A percentile compares a stretch with the other conserved stretches of the same genome.
These are phyloP conservation scores for Nakaseomyces kungkrabaensis DNA, from an alignment of 1,139 yeast genomes.

Conservation along the genomic window DNA sequence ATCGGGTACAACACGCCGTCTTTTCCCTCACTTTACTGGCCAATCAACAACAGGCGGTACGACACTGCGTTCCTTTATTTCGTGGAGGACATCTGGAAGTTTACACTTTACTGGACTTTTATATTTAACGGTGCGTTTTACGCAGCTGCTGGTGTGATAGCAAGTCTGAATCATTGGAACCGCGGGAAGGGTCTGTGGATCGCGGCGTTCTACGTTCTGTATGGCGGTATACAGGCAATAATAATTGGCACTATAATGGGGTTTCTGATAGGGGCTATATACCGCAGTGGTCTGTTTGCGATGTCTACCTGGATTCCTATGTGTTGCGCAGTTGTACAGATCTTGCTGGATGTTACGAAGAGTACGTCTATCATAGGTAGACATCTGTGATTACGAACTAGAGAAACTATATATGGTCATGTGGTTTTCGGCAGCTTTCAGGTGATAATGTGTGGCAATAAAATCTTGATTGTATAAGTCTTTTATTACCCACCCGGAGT, in stretches of 20 bases:
- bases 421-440: no score
- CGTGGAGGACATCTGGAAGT: slow-evolving; percentile 69
- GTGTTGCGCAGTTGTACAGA: slow-evolving; percentile 61
- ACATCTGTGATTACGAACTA: neutral
- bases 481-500: no score
- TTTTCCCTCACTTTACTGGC: slow-evolving; percentile 80
- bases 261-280: slow-evolving; percentile 53
- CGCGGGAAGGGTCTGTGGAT: slow-evolving; percentile 36
- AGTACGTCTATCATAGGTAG: slow-evolving; percentile 47
- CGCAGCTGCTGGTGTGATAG: slow-evolving; percentile 53
- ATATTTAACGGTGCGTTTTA: slow-evolving; percentile 59
- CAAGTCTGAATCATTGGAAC: slow-evolving; percentile 43
- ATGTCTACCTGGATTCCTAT: slow-evolving; percentile 95
- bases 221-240: slow-evolving; percentile 58
- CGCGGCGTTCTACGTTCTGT: slow-evolving; percentile 36
- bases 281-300: slow-evolving; percentile 64
- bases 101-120: slow-evolving; percentile 74
- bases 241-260: slow-evolving; percentile 71
- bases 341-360: slow-evolving; percentile 54
- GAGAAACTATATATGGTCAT: no score
- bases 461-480: neutral
- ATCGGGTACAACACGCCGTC: slow-evolving; percentile 70
- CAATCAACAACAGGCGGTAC: slow-evolving; percentile 38
- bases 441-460: neutral
- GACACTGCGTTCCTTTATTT: slow-evolving; percentile 55